These are phyloP conservation scores for Colletotrichum lindemuthianum DNA, from an alignment of 2,329 filamentous ascomycete genomes.

Conservation along the genomic window DNA sequence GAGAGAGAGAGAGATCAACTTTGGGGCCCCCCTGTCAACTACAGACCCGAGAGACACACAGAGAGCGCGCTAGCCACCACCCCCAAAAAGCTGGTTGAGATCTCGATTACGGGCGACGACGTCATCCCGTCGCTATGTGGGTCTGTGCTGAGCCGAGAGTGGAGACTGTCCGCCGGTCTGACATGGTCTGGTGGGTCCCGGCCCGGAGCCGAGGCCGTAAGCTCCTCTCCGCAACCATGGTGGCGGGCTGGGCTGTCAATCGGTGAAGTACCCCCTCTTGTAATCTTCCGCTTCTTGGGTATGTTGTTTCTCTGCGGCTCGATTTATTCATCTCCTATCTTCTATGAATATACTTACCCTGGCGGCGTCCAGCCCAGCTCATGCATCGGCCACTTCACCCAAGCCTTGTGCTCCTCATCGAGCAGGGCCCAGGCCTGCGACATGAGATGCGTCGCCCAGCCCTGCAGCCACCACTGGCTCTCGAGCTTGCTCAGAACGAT, in stretches of 20 bases:
- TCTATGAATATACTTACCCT: neutral
- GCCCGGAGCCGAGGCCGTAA: no score
- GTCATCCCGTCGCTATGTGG: conserved; percentile 24
- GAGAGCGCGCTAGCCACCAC: neutral
- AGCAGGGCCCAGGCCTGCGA: conserved; percentile 44
- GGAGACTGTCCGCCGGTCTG: neutral
- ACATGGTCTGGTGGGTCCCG: conserved; percentile 7
- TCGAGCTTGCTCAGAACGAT: conserved; percentile 44
- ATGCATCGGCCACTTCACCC: conserved; percentile 43
- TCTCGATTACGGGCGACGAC: conserved; percentile 33
- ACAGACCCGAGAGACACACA: no score
- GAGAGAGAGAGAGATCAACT: no score
- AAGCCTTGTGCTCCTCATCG: conserved; percentile 48
- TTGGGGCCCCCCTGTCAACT: no score
- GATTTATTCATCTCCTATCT: neutral
- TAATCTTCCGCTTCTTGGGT: no score
- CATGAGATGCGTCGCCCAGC: conserved; percentile 48
- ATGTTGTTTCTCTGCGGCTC: no score
- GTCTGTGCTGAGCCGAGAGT: conserved; percentile 3
- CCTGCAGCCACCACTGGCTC: conserved; percentile 50
- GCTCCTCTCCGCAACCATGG: no score
- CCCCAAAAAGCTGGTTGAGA: conserved; percentile 20
- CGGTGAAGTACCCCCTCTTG: neutral
- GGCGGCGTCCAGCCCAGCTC: conserved; percentile 38
- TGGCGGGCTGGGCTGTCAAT: neutral